phyloP scores from a whole-genome alignment of 2,329 filamentous ascomycete species.

The Lecanosticta acicola region DNA sequence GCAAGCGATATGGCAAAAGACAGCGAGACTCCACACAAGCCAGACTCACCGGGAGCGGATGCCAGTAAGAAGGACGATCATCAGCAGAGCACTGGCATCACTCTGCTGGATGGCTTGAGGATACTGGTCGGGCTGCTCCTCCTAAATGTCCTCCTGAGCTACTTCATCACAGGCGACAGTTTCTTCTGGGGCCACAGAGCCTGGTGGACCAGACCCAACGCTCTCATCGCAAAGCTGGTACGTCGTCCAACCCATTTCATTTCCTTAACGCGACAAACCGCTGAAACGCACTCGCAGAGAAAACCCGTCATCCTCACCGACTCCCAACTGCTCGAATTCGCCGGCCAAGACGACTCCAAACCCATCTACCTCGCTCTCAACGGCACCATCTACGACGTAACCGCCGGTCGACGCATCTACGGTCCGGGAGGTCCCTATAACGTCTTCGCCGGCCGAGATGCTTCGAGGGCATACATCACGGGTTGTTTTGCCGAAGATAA shows the following conservation, averaged over 20 bases:
- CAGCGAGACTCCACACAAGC: too few relatives aligned
- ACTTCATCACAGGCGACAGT: slow-evolving; percentile 42
- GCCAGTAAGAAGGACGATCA: background rate
- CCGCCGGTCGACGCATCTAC: slow-evolving; percentile 49
- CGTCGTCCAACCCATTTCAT: background rate
- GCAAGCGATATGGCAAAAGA: too few relatives aligned
- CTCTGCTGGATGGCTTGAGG: slow-evolving; percentile 29
- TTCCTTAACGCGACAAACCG: background rate
- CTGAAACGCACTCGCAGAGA: slow-evolving; percentile 30
- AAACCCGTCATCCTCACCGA: slow-evolving; percentile 67
- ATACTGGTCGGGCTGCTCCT: slow-evolving; percentile 33
- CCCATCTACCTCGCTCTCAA: slow-evolving; percentile 91
- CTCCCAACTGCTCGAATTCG: slow-evolving; percentile 64
- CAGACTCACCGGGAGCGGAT: background rate
- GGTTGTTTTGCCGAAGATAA: slow-evolving; percentile 85
- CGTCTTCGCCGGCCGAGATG: slow-evolving; percentile 81
- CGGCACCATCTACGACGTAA: slow-evolving; percentile 79
- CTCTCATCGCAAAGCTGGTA: slow-evolving; percentile 20
- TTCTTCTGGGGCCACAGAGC: slow-evolving; percentile 63
- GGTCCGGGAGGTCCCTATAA: slow-evolving; percentile 75
- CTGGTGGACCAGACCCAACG: slow-evolving; percentile 55
- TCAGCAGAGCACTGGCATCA: background rate
- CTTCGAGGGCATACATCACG: slow-evolving; percentile 82
- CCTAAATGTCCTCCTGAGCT: slow-evolving; percentile 34
- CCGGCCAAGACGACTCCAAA: slow-evolving; percentile 67